A percentile compares a stretch with the other conserved stretches of the same genome.
phyloP scores from a whole-genome alignment of 352 stramenopile species.

The Globisporangium ultimum region DNA sequence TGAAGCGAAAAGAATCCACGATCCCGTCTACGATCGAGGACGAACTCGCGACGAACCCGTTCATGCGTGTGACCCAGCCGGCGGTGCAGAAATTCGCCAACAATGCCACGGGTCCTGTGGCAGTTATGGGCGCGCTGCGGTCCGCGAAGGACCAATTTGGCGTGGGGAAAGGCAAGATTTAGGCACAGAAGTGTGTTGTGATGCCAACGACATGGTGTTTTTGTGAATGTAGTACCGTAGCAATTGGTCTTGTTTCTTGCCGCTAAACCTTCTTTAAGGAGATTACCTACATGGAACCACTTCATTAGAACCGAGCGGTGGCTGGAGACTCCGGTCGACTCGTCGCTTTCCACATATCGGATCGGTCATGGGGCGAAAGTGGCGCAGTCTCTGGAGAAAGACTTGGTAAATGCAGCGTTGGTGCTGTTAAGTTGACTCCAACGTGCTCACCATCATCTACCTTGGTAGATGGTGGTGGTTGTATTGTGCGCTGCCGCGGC shows the following conservation, averaged over 20 bases:
- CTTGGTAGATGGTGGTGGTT: constrained; percentile 12
- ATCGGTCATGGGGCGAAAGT: constrained; percentile 7
- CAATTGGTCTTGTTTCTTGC: no score
- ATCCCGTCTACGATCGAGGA: constrained; percentile 86
- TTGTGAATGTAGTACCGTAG: neutral
- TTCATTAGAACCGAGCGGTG: constrained; percentile 29
- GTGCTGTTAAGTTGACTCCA: constrained; percentile 11
- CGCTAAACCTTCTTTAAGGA: no score
- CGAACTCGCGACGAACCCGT: constrained; percentile 74
- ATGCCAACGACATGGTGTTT: neutral
- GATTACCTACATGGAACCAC: no score
- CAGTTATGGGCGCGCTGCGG: constrained; percentile 59
- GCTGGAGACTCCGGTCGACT: constrained; percentile 9
- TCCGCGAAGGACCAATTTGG: constrained; percentile 59
- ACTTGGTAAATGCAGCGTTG: constrained; percentile 12
- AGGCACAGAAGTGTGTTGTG: neutral
- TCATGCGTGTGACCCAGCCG: constrained; percentile 61
- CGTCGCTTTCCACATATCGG: constrained; percentile 26
- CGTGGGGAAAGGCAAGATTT: constrained; percentile 45
- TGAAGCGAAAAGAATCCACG: constrained; percentile 54
- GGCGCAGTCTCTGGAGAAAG: constrained; percentile 17
- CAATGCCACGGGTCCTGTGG: constrained; percentile 31
- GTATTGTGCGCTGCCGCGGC: neutral
- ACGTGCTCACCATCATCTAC: neutral
- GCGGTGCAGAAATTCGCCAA: constrained; percentile 54